Evolutionary conservation across 1,139 yeast species (phyloP), one percentile per base, ranked within the genome.

Genomic region (Nakaseomyces uthaithaninus): DNA sequence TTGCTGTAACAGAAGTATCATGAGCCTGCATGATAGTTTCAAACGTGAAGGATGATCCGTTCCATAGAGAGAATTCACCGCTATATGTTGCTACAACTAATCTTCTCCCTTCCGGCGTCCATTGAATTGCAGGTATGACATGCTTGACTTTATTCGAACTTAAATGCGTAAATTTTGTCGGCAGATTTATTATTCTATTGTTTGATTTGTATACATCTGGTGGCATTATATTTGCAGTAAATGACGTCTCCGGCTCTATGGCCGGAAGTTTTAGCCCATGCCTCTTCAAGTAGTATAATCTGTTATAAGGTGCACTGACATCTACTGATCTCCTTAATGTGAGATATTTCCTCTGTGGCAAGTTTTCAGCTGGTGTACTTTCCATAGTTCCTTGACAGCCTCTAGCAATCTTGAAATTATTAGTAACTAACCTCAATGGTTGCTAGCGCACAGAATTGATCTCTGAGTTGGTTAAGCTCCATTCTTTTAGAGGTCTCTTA

Each of bases 11-110:
- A 0, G 96, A 89, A 46, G 82, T 73, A 59, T 93, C 98, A 63
- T 93, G 98, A 1, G 98, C 97, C 66, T 91, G 98, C 93, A 89
- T 91, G 51, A 93, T 87, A 39, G 95, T 85, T 61, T 91, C 99
- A 58, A 91, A 89, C 58, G 86, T 87, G 66, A 91, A 91, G 5
- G 95, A 82, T 72, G 84, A 75, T 11, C 97, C 97, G 60, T 89
- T 89, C 98, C 98, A 91, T 33, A 91, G 68, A 5, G 98, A 89
- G 62, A 91, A 89, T 59, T 91, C 99, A 25, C 99, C 99, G 47
- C 87, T 77, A 63, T 84, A 87, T 14, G 94, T 78, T 0, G 95
- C 95, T 6, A 94, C 94, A 39, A 91, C 70, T 44, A 93, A 68
- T 48, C 98, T 68, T 49, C 97, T 71, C 0, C 96, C 97, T 51